Percentiles rank a stretch among this genome's conserved stretches.
Evolutionary conservation across 1,284 basidiomycete genomes (phyloP).

Genomic region (Phellinidium pouzarii): DNA sequence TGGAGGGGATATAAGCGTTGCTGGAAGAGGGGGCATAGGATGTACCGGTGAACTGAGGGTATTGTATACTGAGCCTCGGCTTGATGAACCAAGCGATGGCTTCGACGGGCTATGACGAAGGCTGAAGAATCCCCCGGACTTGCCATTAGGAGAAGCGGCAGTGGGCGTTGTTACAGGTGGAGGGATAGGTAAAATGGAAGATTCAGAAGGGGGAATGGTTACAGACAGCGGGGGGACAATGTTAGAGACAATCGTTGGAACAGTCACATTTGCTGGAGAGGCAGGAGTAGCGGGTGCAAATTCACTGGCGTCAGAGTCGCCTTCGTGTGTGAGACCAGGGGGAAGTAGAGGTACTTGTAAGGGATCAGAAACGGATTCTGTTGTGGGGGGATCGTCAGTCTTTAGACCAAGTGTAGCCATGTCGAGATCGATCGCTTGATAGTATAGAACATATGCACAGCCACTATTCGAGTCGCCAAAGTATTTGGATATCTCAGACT

Average conservation of each 20-base stretch:
- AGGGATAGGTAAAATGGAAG: constrained; percentile 1
- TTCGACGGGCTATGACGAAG: constrained; percentile 28
- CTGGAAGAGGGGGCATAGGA: constrained; percentile 18
- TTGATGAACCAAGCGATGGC: constrained; percentile 17
- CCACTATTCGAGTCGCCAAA: constrained; percentile 90
- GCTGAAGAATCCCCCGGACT: constrained; percentile 23
- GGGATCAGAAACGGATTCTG: constrained; percentile 15
- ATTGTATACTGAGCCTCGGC: constrained; percentile 21
- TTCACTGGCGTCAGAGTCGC: constrained; percentile 22
- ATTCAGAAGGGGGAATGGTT: constrained; percentile 20
- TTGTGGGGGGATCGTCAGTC: constrained; percentile 4
- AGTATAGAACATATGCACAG: constrained; percentile 95
- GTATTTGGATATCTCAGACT: constrained; percentile 87
- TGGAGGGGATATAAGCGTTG: constrained; percentile 7
- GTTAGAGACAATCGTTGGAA: constrained; percentile 21
- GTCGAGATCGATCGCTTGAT: constrained; percentile 88
- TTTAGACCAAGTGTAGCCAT: constrained; percentile 60
- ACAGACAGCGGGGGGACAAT: constrained; percentile 22
- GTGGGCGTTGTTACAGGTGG: constrained; percentile 4
- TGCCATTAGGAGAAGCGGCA: constrained; percentile 13
- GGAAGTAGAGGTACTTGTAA: constrained; percentile 34
- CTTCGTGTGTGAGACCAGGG: constrained; percentile 44
- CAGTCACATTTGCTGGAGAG: constrained; percentile 25
- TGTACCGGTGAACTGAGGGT: constrained; percentile 21
- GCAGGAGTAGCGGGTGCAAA: constrained; percentile 28